Evolutionary conservation across 1,139 yeast genomes (phyloP), one percentile per base, ranked within the genome.

Genomic region (Pichia terricola): DNA sequence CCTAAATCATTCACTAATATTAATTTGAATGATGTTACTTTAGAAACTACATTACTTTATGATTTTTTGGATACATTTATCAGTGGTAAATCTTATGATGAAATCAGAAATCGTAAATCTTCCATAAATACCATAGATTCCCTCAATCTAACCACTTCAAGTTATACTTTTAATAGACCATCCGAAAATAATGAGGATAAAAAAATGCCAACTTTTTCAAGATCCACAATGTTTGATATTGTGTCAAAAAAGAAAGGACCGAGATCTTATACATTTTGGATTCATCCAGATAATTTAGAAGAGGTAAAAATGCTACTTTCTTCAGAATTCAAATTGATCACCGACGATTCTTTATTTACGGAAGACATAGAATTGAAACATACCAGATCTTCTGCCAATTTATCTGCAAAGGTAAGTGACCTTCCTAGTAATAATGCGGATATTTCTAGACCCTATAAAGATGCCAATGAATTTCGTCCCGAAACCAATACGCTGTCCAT

Each of bases 1-100:
- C 65, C 61, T 46, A 65, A 56, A 34, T 79, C 94, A 0, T 84
- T 87, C 55, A 71, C 79, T 35, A 73, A 76, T 51, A 66, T 80
- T 30, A 86, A 82, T 58, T 66, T 87, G 42, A 74, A 83, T 28
- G 74, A 78, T 10, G 70, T 81, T 42, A 78, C 89, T 32, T 57
- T 75, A 33, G 85, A 81, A 53, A 66, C 84, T 41, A 75, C 89
- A 2, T 53, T 77, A 45, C 65, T 81, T 39, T 73, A 75, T 50
- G 81, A 78, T 50, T 69, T 76, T 5, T 52, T 77, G 26, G 57
- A 59, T 41, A 53, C 53, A 30, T 57, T 55, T 36, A 34, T 47
- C 22, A 42, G 43, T 6, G 40, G 52, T 11, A 7, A 39, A 7
- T 11, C 22, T 6, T 28, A 27, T 16, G 27, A 16, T 3, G 4